Evolutionary conservation across 495 filamentous ascomycete species (phyloP).

Genomic region (Venustampulla echinocandica): DNA sequence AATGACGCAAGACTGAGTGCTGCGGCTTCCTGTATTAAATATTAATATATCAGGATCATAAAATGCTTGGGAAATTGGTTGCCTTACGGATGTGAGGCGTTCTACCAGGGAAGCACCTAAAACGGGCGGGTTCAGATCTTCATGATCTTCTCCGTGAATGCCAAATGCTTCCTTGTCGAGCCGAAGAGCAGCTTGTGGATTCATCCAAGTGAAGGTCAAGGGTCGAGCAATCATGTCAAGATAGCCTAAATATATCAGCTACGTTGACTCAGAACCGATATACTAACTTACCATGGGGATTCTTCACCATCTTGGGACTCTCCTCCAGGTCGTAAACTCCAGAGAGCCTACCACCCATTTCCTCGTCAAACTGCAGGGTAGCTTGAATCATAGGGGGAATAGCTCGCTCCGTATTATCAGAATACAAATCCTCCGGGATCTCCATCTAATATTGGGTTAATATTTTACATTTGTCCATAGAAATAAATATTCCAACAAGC

Average conservation of each 20-base stretch:
- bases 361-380: constrained; percentile 10
- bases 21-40: no score
- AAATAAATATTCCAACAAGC: neutral
- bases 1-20: no score
- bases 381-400: neutral
- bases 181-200: no score
- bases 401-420: neutral
- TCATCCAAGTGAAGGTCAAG: no score
- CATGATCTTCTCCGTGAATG: no score
- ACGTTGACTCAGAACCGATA: neutral
- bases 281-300: constrained; percentile 4
- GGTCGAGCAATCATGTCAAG: neutral
- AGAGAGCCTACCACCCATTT: constrained; percentile 8
- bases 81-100: no score
- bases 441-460: neutral
- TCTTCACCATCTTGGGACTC: constrained; percentile 3
- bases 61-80: no score
- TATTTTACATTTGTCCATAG: neutral
- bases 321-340: constrained; percentile 2
- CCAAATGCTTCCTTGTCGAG: no score
- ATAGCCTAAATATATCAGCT: neutral
- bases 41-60: no score
- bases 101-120: no score
- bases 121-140: no score
- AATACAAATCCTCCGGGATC: neutral